Evolutionary conservation across 1,284 basidiomycete species (phyloP), one percentile per base, ranked within the genome.

Genomic region (Trichosporon inkin): DNA sequence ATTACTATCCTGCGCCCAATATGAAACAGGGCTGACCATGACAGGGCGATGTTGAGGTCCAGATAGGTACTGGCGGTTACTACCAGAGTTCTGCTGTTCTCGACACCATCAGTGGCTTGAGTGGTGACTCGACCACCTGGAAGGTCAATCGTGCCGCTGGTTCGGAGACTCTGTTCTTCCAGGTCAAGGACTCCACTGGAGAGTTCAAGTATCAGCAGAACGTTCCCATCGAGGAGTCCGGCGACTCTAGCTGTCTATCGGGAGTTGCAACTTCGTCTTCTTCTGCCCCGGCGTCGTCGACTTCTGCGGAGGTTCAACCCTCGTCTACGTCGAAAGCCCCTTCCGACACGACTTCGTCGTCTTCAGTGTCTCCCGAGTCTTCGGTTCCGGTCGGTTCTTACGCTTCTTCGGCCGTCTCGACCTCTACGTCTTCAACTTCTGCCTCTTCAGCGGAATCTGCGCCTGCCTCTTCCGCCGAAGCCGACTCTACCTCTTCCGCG

Each of bases 201-300:
- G 57, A 62, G 11, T 68, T 68, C 17, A 73, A 71, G 20, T 77
- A 78, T 61, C 57, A 71, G n/a, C 75, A 78, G 63, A 74, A 72
- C 56, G 49, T 77, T n/a, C 54, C 69, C 24, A 69, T 77, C 8
- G 62, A 34, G 2, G 37, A 35, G 0, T 67, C 67, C 22, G 62
- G 56, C 32, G 72, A 76, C 60, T 53, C 53, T 24, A 68, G 64
- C 34, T 77, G 74, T 64, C 54, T 75, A 34, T 1, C 11, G 7
- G 52, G 39, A 8, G 54, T 37, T 8, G 44, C 20, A 10, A 14
- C 41, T 3, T 49, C 44, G 14, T 49, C 44, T 28, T 47, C 41
- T 3, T 24, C 44, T 16, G 44, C 24, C 6, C 22, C 44, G 6
- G 24, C 44, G 7, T 49, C 44, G 5, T 49, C 44, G 22, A 3